Evolutionary conservation across 352 stramenopile species (phyloP), one percentile per base, ranked within the genome.

Genomic region (Phytophthora hybrid): DNA sequence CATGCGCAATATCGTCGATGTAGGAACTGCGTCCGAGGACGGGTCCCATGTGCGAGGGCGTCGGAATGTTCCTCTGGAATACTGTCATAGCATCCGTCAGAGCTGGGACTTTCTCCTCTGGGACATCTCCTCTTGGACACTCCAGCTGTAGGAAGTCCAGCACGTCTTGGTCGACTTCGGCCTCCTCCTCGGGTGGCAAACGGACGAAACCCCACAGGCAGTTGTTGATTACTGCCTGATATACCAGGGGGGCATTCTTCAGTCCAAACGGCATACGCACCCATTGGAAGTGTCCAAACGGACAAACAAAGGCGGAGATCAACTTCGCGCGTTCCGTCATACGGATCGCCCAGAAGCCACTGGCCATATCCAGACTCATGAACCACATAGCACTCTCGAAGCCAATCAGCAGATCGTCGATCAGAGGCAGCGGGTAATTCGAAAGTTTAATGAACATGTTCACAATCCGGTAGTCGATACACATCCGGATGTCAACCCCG

Each of bases 241-340:
- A 80, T 0, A 77, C 49, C 4, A 72, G 9, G 0, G 59, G 60
- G 0, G 69, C 69, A 1, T 80, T 80, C 18, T 77, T 78, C 0
- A 78, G 31, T 5, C 74, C 74, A 5, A 76, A 76, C 26, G 26
- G 26, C 26, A 31, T 4, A 61, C 69, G 29, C 0, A 61, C 5
- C 68, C 63, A 77, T 19, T 80, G 49, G 14, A 75, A 80, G 13
- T 77, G 64, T 13, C 73, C 69, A 1, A 77, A 55, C 0, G 73
- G 69, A 13, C 64, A 80, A 10, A 80, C 63, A 31, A 77, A 77
- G 0, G 64, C 69, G 0, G 47, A 70, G 10, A 81, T 73, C 4
- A 34, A 0, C n/a, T 69, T 71, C 0, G 75, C 71, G 10, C 66
- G 14, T 1, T 37, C 2, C 1, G 71, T 81, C 71, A 76, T 73